Evolutionary conservation across 1,284 basidiomycete species (phyloP), one percentile per base, ranked within the genome.

Genomic region (Sporisorium sorghi): DNA sequence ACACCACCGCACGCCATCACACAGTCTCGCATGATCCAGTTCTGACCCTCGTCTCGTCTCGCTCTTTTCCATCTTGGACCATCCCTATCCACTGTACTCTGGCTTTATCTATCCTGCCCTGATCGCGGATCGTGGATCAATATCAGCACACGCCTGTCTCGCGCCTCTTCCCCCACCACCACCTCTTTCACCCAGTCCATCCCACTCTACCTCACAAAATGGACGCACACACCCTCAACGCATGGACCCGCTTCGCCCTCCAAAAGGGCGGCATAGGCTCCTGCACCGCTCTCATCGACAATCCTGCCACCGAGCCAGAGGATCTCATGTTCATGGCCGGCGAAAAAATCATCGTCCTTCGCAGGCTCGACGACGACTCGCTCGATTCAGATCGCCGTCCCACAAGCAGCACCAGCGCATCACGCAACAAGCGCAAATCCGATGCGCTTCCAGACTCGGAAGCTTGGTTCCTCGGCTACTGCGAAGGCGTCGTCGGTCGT

Each of bases 401-500:
- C 21, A 75, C 58, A 32, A 61, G 63, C 47, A 64, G 56, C 52
- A 63, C 58, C 28, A 68, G 53, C 51, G 48, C 58, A 15, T 39
- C 53, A 12, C 50, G 21, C 43, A 23, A 44, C 10, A 58, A 54
- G 42, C 32, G 55, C 7, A 66, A 46, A 17, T 64, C 50, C 43
- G 64, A 67, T 10, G 33, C 39, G 2, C 28, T 64, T 10, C 55
- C 65, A 3, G 71, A 69, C 35, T 56, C 65, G 3, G 71, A 68
- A 28, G 60, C 65, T 4, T 69, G 71, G 71, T 73, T 73, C 48
- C 65, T 68, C 32, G 92, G 92, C 0, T 91, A 91, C 77, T 97
- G 94, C 83, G 94, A 97, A 86, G 93, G 92, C 53, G 92, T 96
- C 48, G 91, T 96, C 2, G 94, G 94, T 15, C 89, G 90, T 43